phyloP scores from a whole-genome alignment of 2,329 filamentous ascomycete species.

The Pseudocercospora ulei region DNA sequence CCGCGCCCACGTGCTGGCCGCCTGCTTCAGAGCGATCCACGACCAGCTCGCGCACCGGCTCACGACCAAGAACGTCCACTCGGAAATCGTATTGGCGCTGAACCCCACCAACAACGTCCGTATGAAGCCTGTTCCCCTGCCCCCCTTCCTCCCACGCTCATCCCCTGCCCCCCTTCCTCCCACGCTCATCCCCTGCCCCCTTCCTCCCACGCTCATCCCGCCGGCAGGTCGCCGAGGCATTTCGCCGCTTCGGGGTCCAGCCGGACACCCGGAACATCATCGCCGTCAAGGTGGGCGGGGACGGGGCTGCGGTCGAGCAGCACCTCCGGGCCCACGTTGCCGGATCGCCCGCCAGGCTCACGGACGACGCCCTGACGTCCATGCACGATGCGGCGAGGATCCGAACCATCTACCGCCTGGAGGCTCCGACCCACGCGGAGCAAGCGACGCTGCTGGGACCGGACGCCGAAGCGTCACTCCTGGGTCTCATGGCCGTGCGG shows the following conservation, averaged over 20 bases:
- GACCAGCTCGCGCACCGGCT: conserved; percentile 52
- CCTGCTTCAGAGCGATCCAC: conserved; percentile 67
- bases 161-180: too few species aligned
- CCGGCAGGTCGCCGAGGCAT: conserved; percentile 74
- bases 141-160: conserved; percentile 1
- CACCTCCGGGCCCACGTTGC: conserved; percentile 56
- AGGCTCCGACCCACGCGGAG: conserved; percentile 39
- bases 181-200: too few species aligned
- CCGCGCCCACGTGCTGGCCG: conserved; percentile 61
- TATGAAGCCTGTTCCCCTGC: conserved; percentile 8
- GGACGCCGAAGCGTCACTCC: conserved; percentile 58
- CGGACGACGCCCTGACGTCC: conserved; percentile 52
- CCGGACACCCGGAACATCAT: conserved; percentile 63
- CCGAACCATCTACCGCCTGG: conserved; percentile 79
- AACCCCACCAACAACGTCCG: conserved; percentile 72
- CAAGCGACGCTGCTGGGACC: conserved; percentile 15
- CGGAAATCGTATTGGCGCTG: conserved; percentile 72
- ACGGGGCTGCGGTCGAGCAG: conserved; percentile 36
- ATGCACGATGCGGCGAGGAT: conserved; percentile 60
- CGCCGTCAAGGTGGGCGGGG: conserved; percentile 63
- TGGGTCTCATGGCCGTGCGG: conserved; percentile 61
- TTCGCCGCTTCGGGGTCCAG: conserved; percentile 74
- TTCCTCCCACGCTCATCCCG: conserved; percentile 12
- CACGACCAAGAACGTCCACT: conserved; percentile 77
- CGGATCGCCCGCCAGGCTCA: conserved; percentile 51